Evolutionary conservation across 2,329 filamentous ascomycete species (phyloP), one percentile per base, ranked within the genome.

Genomic region (Rutstroemia sp.): DNA sequence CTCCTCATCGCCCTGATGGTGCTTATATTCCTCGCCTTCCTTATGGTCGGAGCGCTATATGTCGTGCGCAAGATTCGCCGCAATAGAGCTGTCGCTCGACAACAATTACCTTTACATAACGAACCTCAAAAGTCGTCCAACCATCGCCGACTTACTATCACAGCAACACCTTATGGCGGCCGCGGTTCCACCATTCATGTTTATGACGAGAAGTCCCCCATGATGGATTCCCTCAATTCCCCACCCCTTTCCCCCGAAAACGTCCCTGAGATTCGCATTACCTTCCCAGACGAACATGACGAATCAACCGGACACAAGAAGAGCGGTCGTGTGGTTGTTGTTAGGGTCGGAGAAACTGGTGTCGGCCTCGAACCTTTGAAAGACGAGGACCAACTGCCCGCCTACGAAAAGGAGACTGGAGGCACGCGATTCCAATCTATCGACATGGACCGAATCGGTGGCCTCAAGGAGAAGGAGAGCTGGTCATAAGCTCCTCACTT

Each of bases 181-280:
- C 75, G 77, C 67, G 83, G 82, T 70, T 82, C 84, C 55, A 89
- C 89, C 60, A 79, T 94, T 63, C 80, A 90, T 59, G 82, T 94
- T 66, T 88, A 90, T 71, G 83, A 88, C 66, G 86, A 90, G 71
- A 90, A 94, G 73, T 83, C 86, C 69, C 83, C 83, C 62, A 85
- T 95, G 74, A 83, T 92, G 63, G 80, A 85, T 62, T 88, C 88
- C 73, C 87, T 88, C 34, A 78, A 80, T 59, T 87, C 84, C 61
- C 86, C 90, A 16, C 88, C 92, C 21, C 77, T 87, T 66, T 89
- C 87, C 47, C 86, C 88, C n/a, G 89, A 83, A 72, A 87, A 88
- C 63, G 81, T 97, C 27, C 94, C 94, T 19, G 89, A 97, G 75
- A 99, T 99, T 68, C 90, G 92, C 73, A 96, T 99, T 72, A 97